Percentiles rank a stretch among this genome's conserved stretches.
phyloP scores from a whole-genome alignment of 768 basidiomycete genomes.

The Mycena maculata region DNA sequence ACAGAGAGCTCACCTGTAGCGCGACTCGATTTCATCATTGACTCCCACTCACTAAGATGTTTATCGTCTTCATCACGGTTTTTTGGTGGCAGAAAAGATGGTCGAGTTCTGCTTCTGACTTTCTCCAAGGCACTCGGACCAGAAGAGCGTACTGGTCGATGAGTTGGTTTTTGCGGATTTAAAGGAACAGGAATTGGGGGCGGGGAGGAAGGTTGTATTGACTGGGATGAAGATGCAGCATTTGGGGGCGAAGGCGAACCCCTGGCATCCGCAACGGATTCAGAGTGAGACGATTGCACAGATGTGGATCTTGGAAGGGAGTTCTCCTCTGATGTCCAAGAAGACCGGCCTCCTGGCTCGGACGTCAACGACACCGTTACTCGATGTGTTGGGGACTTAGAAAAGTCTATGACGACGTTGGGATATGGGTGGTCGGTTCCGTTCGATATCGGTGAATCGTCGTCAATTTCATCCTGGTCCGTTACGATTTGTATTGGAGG shows the following conservation, averaged over 20 bases:
- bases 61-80: constrained; percentile 79
- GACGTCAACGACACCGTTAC: constrained; percentile 38
- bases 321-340: constrained; percentile 11
- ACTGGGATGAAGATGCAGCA: constrained; percentile 33
- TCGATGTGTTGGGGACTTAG: constrained; percentile 47
- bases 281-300: constrained; percentile 32
- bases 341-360: constrained; percentile 20
- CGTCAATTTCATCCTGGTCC: constrained; percentile 10
- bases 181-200: constrained; percentile 43
- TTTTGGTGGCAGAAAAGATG: constrained; percentile 88
- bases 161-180: constrained; percentile 46
- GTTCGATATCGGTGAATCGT: constrained; percentile 34
- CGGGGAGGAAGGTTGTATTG: constrained; percentile 41
- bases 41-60: constrained; percentile 87
- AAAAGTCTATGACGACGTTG: constrained; percentile 57
- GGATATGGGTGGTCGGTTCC: constrained; percentile 47
- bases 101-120: constrained; percentile 87
- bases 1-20: constrained; percentile 64
- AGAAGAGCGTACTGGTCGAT: constrained; percentile 61
- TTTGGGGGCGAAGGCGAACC: constrained; percentile 26
- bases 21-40: constrained; percentile 89
- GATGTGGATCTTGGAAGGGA: constrained; percentile 24
- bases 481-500: too few relatives aligned
- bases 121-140: constrained; percentile 83
- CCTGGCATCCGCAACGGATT: constrained; percentile 37